Conservation (phyloP, 352 stramenopile species). For the Chloridella minuta region DNA sequence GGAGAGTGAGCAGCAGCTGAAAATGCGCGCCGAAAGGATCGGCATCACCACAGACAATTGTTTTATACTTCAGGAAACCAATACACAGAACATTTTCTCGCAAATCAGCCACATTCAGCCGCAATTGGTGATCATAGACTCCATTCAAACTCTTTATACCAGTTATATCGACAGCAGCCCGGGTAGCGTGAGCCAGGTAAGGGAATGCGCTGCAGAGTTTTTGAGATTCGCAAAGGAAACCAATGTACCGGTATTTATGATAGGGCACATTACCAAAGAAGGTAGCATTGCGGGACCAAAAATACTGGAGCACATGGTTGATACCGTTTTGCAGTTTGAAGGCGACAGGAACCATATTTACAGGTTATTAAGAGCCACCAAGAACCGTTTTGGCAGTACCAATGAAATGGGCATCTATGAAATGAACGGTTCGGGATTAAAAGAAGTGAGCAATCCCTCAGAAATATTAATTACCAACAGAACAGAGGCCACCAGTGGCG, state of each 20-base stretch:
- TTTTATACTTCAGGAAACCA: background rate
- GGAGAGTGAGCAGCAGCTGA: slow-evolving; percentile 71
- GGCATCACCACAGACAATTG: slow-evolving; percentile 28
- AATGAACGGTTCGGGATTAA: slow-evolving; percentile 47
- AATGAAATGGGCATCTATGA: slow-evolving; percentile 74
- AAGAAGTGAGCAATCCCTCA: slow-evolving; percentile 35
- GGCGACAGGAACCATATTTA: slow-evolving; percentile 38
- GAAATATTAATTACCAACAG: slow-evolving; percentile 30
- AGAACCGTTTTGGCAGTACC: slow-evolving; percentile 65
- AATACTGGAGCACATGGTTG: slow-evolving; percentile 52
- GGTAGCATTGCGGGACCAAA: slow-evolving; percentile 69
- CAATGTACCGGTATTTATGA: slow-evolving; percentile 53
- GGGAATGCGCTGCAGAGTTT: slow-evolving; percentile 62
- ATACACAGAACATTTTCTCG: background rate
- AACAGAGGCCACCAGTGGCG: slow-evolving; percentile 26
- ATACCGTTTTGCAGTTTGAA: slow-evolving; percentile 75
- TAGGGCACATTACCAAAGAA: slow-evolving; percentile 81
- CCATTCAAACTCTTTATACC: slow-evolving; percentile 72
- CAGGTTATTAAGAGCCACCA: slow-evolving; percentile 42
- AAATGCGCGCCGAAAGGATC: slow-evolving; percentile 47
- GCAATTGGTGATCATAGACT: slow-evolving; percentile 49
- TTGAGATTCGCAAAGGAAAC: slow-evolving; percentile 58
- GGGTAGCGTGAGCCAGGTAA: slow-evolving; percentile 56
- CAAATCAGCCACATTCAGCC: background rate
- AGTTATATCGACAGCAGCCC: slow-evolving; percentile 37